Percentiles rank a stretch among this genome's conserved stretches.
phyloP scores from a whole-genome alignment of 768 basidiomycete genomes.

The Gyrodon lividus region DNA sequence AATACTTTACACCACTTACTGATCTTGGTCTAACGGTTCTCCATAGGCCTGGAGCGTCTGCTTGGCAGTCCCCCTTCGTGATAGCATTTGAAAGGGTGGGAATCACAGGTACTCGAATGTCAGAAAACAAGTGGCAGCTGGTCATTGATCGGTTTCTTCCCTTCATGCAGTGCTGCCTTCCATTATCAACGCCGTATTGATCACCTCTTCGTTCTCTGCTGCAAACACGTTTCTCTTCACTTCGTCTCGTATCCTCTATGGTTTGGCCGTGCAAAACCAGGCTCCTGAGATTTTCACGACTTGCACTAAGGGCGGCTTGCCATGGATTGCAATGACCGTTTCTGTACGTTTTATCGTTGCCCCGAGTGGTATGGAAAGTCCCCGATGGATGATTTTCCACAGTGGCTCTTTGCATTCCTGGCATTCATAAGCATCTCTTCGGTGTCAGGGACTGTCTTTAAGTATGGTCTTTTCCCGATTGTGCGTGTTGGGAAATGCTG shows the following conservation, averaged over 20 bases:
- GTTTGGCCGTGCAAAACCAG: conserved; percentile 46
- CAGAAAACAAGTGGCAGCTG: conserved; percentile 5
- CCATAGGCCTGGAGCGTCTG: conserved; percentile 28
- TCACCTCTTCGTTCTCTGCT: conserved; percentile 73
- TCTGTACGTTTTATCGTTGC: conserved; percentile 20
- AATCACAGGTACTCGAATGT: conserved; percentile 47
- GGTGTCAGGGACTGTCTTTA: conserved; percentile 44
- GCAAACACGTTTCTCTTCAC: conserved; percentile 48
- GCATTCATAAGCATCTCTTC: conserved; percentile 65
- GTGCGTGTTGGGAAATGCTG: conserved; percentile 17
- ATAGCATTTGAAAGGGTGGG: conserved; percentile 77
- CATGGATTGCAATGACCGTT: conserved; percentile 36
- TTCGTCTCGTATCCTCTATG: conserved; percentile 44
- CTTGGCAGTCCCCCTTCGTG: conserved; percentile 82
- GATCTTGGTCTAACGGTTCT: neutral
- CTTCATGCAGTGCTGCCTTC: conserved; percentile 48
- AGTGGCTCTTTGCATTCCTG: conserved; percentile 44
- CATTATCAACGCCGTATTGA: conserved; percentile 70
- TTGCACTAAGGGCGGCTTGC: conserved; percentile 49
- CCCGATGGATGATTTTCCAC: conserved; percentile 2
- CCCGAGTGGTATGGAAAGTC: conserved; percentile 12
- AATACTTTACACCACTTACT: conserved; percentile 8
- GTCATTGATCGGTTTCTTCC: neutral
- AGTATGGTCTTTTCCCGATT: conserved; percentile 7
- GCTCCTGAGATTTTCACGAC: conserved; percentile 50